Percentiles rank a stretch among this genome's conserved stretches.
Conservation (phyloP, 225 moss, liverwort and hornwort species). For the Marchantia polymorpha region DNA sequence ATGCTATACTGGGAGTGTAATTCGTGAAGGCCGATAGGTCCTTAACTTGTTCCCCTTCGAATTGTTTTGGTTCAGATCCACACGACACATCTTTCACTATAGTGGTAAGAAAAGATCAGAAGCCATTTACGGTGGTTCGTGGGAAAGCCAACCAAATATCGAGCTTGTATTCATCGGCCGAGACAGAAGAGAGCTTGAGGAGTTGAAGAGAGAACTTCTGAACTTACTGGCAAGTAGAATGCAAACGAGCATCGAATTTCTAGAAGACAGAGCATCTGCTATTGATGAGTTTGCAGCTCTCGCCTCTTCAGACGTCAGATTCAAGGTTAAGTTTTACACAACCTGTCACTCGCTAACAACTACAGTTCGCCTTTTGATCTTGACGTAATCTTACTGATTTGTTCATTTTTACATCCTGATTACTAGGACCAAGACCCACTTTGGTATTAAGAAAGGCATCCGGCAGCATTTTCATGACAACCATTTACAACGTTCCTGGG, state of each 20-base stretch:
- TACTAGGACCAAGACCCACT: no score
- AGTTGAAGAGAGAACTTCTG: slow-evolving; percentile 25
- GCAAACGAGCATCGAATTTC: slow-evolving; percentile 13
- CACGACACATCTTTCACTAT: slow-evolving; percentile 43
- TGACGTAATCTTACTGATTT: not conserved
- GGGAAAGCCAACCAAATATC: slow-evolving; percentile 40
- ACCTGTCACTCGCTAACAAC: not conserved
- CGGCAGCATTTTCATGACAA: no score
- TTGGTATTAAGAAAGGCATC: no score
- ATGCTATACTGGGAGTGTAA: not conserved
- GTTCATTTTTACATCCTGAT: not conserved
- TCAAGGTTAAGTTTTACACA: slow-evolving; percentile 23
- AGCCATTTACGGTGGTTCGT: slow-evolving; percentile 34
- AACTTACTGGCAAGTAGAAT: slow-evolving; percentile 19
- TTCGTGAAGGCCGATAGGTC: not conserved
- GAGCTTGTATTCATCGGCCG: slow-evolving; percentile 45
- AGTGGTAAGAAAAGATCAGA: slow-evolving; percentile 43
- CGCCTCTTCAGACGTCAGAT: slow-evolving; percentile 34
- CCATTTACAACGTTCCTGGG: no score
- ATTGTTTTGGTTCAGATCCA: slow-evolving; percentile 21
- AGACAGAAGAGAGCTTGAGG: slow-evolving; percentile 36
- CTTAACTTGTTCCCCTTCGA: not conserved
- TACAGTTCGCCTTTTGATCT: not conserved
- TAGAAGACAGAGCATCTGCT: slow-evolving; percentile 11
- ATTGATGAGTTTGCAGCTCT: slow-evolving; percentile 28